Evolutionary conservation across 208 protist species (phyloP), one percentile per base, ranked within the genome.

Genomic region (Leishmania martiniquensis): DNA sequence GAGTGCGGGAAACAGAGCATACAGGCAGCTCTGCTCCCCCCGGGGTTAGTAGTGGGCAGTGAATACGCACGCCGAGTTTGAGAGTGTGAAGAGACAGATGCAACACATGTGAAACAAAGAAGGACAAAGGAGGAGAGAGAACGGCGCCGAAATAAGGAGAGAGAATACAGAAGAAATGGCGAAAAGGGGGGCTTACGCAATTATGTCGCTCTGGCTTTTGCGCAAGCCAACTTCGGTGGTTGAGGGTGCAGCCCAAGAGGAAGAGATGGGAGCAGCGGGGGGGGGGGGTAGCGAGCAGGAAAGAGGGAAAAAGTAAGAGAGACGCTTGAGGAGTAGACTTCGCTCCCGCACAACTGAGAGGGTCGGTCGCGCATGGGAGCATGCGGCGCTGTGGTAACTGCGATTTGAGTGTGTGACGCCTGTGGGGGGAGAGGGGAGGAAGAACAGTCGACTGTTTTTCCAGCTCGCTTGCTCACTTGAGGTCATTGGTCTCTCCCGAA

Each of bases 141-240:
- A 15, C n/a, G 60, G 77, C 72, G 52, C 65, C 47, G 29, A 60
- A 55, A 65, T 22, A 81, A 4, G 55, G 52, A 74, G 6, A 17
- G 47, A 44, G 55, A 65, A 73, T 42, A 47, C 29, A 44, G 22
- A 75, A 57, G 55, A 54, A 45, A 57, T 39, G 37, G 62, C 1
- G 32, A 42, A 72, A 51, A 69, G 32, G 47, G 78, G 78, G 77
- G 77, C 76, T 82, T 65, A 82, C 77, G 63, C 54, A 52, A 77
- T 67, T 72, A 82, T 82, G 25, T 70, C 69, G 44, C 67, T 74
- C 34, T 49, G 54, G 65, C 34, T 13, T 34, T 47, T 15, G 49
- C 39, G 71, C 49, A 49, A 75, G 55, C 54, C 37, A 45, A 37
- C 37, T 62, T 13, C 25, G 55, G n/a, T 44, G 34, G 13, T 29